These are phyloP conservation scores for Madurella fahalii DNA, from an alignment of 2,329 filamentous ascomycete species.

Conservation along the genomic window DNA sequence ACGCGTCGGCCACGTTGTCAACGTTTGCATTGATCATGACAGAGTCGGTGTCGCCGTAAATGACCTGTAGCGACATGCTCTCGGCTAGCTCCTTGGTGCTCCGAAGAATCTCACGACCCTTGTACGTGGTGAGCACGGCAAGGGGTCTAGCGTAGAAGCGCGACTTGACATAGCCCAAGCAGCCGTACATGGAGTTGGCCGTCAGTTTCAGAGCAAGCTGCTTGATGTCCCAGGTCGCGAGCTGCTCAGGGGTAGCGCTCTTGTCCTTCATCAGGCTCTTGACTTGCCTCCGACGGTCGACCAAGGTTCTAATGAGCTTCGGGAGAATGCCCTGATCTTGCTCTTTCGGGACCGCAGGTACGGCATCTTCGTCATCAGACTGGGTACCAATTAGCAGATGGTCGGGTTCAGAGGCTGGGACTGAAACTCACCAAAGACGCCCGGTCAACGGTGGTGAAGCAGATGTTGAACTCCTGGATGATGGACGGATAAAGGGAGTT, in stretches of 20 bases:
- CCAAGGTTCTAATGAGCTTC: constrained; percentile 84
- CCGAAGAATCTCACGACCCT: constrained; percentile 93
- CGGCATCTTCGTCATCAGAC: constrained; percentile 76
- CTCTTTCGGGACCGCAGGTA: constrained; percentile 78
- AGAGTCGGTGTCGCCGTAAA: constrained; percentile 98
- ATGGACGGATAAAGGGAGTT: constrained; percentile 98
- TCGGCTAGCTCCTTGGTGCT: constrained; percentile 96
- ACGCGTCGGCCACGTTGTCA: constrained; percentile 82
- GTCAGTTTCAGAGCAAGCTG: constrained; percentile 95
- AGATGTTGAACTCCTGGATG: constrained; percentile 99
- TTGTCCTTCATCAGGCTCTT: constrained; percentile 98
- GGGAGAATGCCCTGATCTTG: constrained; percentile 83
- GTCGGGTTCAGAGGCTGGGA: background rate
- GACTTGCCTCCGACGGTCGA: constrained; percentile 82
- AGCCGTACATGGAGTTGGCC: constrained; percentile 99
- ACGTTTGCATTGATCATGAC: constrained; percentile 99
- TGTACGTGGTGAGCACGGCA: constrained; percentile 93
- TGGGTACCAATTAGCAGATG: constrained; percentile 28
- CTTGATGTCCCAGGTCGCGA: constrained; percentile 96
- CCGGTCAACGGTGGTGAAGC: constrained; percentile 94
- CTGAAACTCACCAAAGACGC: constrained; percentile 56
- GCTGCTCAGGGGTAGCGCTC: constrained; percentile 75
- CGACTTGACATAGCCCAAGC: constrained; percentile 92
- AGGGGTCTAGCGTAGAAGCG: constrained; percentile 95
- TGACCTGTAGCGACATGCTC: constrained; percentile 84